Conservation (phyloP, 2,329 filamentous ascomycete species). For the Saccharata proteae region DNA sequence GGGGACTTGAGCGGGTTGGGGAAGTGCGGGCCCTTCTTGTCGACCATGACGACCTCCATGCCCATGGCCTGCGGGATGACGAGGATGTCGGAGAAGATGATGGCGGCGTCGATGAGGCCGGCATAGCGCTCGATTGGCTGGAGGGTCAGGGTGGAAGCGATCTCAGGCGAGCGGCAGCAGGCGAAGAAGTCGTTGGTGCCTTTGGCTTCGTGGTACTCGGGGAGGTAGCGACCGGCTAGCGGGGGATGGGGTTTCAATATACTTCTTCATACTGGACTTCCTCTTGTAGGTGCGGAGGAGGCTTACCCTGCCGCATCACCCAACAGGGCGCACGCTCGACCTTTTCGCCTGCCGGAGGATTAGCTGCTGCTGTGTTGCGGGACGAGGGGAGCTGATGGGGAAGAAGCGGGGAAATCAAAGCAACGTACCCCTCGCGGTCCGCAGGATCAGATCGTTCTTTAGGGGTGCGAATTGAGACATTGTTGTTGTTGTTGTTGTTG, state of each 20-base stretch:
- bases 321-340: conserved; percentile 92
- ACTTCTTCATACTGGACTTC: no score
- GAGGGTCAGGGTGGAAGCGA: conserved; percentile 84
- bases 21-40: conserved; percentile 94
- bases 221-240: conserved; percentile 85
- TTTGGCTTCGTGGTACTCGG: conserved; percentile 95
- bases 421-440: conserved; percentile 68
- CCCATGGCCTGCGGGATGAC: conserved; percentile 97
- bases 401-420: not conserved
- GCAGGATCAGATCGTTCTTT: conserved; percentile 84
- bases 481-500: no score
- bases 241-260: conserved; percentile 8
- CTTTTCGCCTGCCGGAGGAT: conserved; percentile 53
- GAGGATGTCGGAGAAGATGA: conserved; percentile 97
- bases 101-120: conserved; percentile 86
- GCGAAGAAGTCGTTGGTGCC: conserved; percentile 88
- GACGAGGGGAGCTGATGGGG: conserved; percentile 1
- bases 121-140: conserved; percentile 88
- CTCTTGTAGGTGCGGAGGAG: not conserved
- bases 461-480: conserved; percentile 72
- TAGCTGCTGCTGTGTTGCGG: conserved; percentile 2
- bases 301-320: conserved; percentile 95
- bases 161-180: conserved; percentile 86
- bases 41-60: conserved; percentile 97
- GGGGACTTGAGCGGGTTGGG: conserved; percentile 71